Evolutionary conservation across 2,329 filamentous ascomycete species (phyloP).

Genomic region (Hypoxylon sp.): DNA sequence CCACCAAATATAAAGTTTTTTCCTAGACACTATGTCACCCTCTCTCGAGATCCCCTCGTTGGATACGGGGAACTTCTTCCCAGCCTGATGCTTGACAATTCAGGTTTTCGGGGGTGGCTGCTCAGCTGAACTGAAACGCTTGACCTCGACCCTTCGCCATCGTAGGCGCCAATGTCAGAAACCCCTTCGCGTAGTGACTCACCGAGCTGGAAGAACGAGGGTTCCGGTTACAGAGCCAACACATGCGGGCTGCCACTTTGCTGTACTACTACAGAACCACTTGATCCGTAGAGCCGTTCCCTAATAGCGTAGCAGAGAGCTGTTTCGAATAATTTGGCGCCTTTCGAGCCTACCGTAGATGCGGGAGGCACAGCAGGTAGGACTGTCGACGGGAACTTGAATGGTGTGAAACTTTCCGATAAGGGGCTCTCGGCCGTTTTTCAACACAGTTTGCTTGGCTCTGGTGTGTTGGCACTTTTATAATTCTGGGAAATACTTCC

Average conservation of each 20-base stretch:
- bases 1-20: neutral
- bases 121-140: neutral
- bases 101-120: neutral
- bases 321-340: neutral
- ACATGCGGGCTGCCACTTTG: neutral
- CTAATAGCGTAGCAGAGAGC: neutral
- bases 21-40: neutral
- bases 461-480: neutral
- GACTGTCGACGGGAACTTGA: neutral
- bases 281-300: neutral
- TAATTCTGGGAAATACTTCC: neutral
- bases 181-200: neutral
- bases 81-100: neutral
- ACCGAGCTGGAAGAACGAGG: neutral
- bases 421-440: neutral
- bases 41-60: neutral
- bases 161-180: neutral
- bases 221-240: neutral
- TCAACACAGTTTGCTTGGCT: neutral
- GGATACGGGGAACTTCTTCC: neutral
- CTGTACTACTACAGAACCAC: neutral
- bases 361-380: neutral
- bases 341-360: neutral
- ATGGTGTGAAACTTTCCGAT: neutral
- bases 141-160: neutral